Evolutionary conservation across 768 basidiomycete genomes (phyloP).

Genomic region (Lyophyllum decastes): DNA sequence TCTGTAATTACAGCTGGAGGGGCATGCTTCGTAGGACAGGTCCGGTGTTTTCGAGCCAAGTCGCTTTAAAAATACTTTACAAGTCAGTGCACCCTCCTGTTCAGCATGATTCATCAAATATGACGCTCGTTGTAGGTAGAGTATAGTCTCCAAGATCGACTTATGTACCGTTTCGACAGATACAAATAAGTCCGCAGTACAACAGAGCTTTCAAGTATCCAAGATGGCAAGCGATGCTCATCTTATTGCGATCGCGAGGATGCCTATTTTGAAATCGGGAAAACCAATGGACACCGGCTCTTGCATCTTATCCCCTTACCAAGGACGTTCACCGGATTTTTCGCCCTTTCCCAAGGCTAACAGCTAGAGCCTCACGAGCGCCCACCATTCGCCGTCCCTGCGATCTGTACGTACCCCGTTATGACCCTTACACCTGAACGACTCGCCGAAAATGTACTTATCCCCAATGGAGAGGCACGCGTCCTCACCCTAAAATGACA

Average conservation of each 20-base stretch:
- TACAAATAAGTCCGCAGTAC: no score
- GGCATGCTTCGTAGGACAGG: not conserved
- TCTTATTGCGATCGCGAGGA: not conserved
- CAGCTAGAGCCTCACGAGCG: not conserved
- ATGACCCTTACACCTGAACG: conserved; percentile 1
- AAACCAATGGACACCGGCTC: not conserved
- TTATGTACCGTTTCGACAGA: no score
- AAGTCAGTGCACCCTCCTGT: no score
- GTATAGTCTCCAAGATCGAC: no score
- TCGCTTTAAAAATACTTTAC: no score
- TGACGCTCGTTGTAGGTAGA: no score
- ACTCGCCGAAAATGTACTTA: conserved; percentile 1
- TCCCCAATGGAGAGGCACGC: conserved; percentile 10
- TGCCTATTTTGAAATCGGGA: not conserved
- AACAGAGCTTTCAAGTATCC: no score
- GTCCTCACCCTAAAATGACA: not conserved
- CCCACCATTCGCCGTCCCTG: not conserved
- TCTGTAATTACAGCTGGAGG: not conserved
- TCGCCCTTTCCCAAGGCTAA: not conserved
- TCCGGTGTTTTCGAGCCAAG: no score
- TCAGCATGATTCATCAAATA: no score
- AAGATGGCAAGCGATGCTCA: no score
- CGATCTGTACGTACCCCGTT: not conserved
- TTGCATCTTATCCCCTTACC: not conserved
- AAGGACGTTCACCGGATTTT: not conserved